Evolutionary conservation across 257 asterid species (phyloP).

Genomic region (Paraleonurus japonicus): DNA sequence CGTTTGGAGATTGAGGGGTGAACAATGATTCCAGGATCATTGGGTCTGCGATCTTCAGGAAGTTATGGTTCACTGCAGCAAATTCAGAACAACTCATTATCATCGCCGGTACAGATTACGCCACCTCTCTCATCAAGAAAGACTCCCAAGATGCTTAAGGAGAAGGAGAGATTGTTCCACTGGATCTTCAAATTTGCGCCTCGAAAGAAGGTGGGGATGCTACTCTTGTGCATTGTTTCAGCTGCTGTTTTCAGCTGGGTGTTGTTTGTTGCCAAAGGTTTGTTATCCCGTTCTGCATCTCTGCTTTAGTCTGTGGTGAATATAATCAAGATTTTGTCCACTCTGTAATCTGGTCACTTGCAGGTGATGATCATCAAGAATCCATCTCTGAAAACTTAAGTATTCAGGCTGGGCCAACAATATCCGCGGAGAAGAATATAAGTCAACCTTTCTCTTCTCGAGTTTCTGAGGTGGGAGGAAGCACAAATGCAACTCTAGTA

Average conservation of each 20-base stretch:
- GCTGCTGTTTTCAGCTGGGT: constrained; percentile 76
- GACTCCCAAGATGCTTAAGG: constrained; percentile 77
- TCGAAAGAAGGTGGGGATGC: constrained; percentile 87
- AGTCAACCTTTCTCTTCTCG: constrained; percentile 14
- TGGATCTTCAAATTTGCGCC: constrained; percentile 86
- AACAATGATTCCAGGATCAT: constrained; percentile 86
- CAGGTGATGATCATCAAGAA: constrained; percentile 69
- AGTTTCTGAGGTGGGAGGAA: constrained; percentile 24
- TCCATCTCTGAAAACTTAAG: constrained; percentile 35
- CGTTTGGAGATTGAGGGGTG: constrained; percentile 42
- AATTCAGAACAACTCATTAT: constrained; percentile 49
- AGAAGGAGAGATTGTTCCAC: constrained; percentile 69
- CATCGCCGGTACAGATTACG: constrained; percentile 53
- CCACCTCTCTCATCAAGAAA: constrained; percentile 59
- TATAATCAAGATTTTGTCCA: constrained; percentile 3
- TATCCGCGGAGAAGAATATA: constrained; percentile 30
- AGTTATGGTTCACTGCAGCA: constrained; percentile 95
- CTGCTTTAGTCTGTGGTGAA: constrained; percentile 7
- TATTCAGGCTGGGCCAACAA: constrained; percentile 43
- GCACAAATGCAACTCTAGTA: constrained; percentile 24
- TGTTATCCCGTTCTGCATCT: constrained; percentile 16
- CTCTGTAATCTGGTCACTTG: constrained; percentile 28
- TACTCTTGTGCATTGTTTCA: constrained; percentile 68
- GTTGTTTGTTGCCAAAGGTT: constrained; percentile 77
- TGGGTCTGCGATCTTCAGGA: constrained; percentile 96